Conservation (phyloP, 2,329 filamentous ascomycete species). For the Trichothecium roseum region DNA sequence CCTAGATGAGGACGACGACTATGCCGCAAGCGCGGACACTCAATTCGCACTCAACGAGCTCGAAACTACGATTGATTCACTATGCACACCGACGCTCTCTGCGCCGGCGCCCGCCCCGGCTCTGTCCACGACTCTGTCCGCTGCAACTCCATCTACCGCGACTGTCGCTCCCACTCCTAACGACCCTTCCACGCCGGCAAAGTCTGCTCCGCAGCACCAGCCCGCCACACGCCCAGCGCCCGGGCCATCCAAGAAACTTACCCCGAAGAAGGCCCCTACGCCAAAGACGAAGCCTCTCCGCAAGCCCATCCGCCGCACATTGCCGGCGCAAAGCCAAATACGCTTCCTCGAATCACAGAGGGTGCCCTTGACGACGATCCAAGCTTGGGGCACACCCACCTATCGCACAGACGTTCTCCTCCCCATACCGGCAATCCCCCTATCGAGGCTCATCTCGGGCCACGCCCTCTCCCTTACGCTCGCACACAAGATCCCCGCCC, state of each 20-base stretch:
- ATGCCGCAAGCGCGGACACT: slow-evolving; percentile 20
- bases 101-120: too few species aligned
- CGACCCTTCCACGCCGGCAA: slow-evolving; percentile 4
- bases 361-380: slow-evolving; percentile 37
- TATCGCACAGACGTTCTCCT: slow-evolving; percentile 44
- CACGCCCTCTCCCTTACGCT: slow-evolving; percentile 45
- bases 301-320: slow-evolving; percentile 15
- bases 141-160: too few species aligned
- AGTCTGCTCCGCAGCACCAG: neutral
- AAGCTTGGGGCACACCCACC: slow-evolving; percentile 34
- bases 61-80: slow-evolving; percentile 10
- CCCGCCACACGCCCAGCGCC: slow-evolving; percentile 5
- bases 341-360: slow-evolving; percentile 33
- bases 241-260: neutral
- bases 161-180: too few species aligned
- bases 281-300: slow-evolving; percentile 11
- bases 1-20: slow-evolving; percentile 10
- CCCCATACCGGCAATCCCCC: slow-evolving; percentile 24
- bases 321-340: slow-evolving; percentile 13
- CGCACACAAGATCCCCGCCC: slow-evolving; percentile 41
- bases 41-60: slow-evolving; percentile 22
- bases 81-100: too few species aligned
- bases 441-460: slow-evolving; percentile 36
- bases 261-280: neutral
- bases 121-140: too few species aligned